Evolutionary conservation across 768 basidiomycete genomes (phyloP).

Genomic region (Rhizopogon vesiculosus): DNA sequence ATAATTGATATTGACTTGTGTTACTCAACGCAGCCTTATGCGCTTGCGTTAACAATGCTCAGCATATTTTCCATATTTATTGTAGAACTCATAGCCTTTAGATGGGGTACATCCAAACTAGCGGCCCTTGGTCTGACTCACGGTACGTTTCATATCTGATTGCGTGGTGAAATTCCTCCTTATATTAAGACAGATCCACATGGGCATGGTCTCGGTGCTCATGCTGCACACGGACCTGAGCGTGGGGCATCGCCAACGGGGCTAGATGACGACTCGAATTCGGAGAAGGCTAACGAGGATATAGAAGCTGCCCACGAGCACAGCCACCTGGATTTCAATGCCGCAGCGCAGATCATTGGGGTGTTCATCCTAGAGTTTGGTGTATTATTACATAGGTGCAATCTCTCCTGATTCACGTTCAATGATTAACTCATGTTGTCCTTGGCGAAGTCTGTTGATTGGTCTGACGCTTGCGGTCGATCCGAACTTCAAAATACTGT

Average conservation of each 20-base stretch:
- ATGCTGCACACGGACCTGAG: constrained; percentile 72
- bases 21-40: constrained; percentile 56
- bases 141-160: constrained; percentile 32
- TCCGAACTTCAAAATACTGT: constrained; percentile 74
- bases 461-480: constrained; percentile 94
- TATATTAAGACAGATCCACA: constrained; percentile 47
- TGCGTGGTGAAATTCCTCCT: not conserved
- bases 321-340: constrained; percentile 32
- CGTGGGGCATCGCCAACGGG: constrained; percentile 6
- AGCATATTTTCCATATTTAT: constrained; percentile 85
- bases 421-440: not conserved
- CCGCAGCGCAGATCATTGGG: constrained; percentile 73
- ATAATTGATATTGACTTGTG: not conserved
- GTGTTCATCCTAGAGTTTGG: constrained; percentile 94
- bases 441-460: constrained; percentile 58
- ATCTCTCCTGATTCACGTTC: not conserved
- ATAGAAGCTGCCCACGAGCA: constrained; percentile 19
- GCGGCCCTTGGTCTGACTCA: constrained; percentile 57
- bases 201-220: constrained; percentile 55
- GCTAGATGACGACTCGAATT: constrained; percentile 10
- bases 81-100: constrained; percentile 81
- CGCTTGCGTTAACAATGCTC: constrained; percentile 74
- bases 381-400: constrained; percentile 75
- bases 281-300: constrained; percentile 19
- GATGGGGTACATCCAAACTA: constrained; percentile 77